Conservation (phyloP, 192 early-diverging fungal genomes). For the Chytriomyces sp. region DNA sequence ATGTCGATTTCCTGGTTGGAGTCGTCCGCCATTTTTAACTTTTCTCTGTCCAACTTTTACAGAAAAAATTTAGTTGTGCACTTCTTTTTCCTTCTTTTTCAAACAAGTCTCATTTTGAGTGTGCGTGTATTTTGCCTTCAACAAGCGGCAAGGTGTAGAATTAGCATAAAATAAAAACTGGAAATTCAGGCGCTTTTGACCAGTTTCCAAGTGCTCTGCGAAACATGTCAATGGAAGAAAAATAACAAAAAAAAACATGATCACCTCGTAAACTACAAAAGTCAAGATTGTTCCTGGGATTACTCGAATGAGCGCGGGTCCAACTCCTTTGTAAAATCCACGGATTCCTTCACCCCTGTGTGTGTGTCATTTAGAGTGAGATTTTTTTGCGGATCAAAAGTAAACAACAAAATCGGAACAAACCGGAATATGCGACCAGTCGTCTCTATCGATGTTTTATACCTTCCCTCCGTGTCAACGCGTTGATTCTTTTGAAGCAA, state of each 20-base stretch:
- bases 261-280: conserved; percentile 90
- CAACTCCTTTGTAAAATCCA: conserved; percentile 93
- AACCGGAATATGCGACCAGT: conserved; percentile 69
- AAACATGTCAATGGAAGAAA: not conserved
- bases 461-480: conserved; percentile 41
- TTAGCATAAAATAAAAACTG: not conserved
- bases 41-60: not conserved
- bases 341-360: conserved; percentile 70
- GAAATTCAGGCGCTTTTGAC: not conserved
- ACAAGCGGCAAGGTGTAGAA: not conserved
- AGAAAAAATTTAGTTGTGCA: not conserved
- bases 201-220: not conserved
- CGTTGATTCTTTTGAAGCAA: conserved; percentile 39
- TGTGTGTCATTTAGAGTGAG: not conserved
- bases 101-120: not conserved
- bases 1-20: conserved; percentile 70
- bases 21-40: conserved; percentile 34
- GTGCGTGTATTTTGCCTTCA: not conserved
- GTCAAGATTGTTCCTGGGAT: conserved; percentile 93
- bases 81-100: not conserved
- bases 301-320: conserved; percentile 84
- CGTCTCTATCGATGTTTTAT: conserved; percentile 62
- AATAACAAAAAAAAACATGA: not conserved
- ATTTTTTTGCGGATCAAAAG: not conserved
- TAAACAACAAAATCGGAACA: conserved; percentile 6